A percentile compares a stretch with the other conserved stretches of the same genome.
These are phyloP conservation scores for Globisporangium parvum DNA, from an alignment of 352 stramenopile species.

Conservation along the genomic window DNA sequence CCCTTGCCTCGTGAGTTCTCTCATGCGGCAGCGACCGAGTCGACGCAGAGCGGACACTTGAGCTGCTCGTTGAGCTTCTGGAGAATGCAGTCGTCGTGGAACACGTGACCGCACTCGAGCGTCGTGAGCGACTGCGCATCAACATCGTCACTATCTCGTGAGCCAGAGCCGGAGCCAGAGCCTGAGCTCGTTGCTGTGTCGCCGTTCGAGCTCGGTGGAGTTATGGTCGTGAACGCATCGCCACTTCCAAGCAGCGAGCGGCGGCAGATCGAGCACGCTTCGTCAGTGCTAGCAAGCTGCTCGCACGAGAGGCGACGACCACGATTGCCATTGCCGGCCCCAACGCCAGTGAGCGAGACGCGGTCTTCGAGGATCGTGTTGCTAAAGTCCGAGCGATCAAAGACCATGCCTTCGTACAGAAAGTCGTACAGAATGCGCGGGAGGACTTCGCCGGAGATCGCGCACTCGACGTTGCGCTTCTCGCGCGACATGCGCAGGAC, in stretches of 20 bases:
- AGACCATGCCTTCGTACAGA: slow-evolving; percentile 78
- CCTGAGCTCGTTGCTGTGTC: slow-evolving; percentile 14
- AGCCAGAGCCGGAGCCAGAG: no score
- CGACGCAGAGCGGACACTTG: slow-evolving; percentile 51
- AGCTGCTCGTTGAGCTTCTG: slow-evolving; percentile 73
- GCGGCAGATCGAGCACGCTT: slow-evolving; percentile 58
- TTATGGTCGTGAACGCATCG: slow-evolving; percentile 29
- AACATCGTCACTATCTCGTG: slow-evolving; percentile 22
- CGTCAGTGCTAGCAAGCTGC: slow-evolving; percentile 5
- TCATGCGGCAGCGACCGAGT: slow-evolving; percentile 1
- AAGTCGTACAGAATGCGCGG: slow-evolving; percentile 76
- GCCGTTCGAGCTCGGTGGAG: slow-evolving; percentile 18
- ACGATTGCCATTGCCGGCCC: slow-evolving; percentile 19
- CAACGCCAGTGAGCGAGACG: slow-evolving; percentile 25
- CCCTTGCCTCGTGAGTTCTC: no score
- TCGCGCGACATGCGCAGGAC: slow-evolving; percentile 55
- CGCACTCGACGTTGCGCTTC: slow-evolving; percentile 54
- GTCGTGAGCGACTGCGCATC: slow-evolving; percentile 56
- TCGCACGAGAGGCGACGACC: slow-evolving; percentile 18
- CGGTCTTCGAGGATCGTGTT: slow-evolving; percentile 53
- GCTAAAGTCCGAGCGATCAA: slow-evolving; percentile 59
- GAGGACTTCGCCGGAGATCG: slow-evolving; percentile 46
- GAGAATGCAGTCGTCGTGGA: slow-evolving; percentile 86
- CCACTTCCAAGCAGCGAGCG: slow-evolving; percentile 23
- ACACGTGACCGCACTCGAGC: slow-evolving; percentile 74